Evolutionary conservation across 1,139 yeast species (phyloP).

Genomic region (Groenewaldozyma auringiensis): DNA sequence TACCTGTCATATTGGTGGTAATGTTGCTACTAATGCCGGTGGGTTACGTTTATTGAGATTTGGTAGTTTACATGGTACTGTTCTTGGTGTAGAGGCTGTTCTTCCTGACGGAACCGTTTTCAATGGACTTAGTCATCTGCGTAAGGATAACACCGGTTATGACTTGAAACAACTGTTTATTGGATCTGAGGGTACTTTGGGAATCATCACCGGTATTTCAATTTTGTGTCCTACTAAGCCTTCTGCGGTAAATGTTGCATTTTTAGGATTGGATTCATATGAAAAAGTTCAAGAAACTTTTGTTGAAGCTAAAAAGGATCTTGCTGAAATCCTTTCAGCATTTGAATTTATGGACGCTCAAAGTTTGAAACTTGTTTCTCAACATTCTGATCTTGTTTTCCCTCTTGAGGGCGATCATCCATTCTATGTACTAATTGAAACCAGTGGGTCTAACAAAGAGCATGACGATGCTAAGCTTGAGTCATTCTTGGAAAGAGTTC

Average conservation of each 20-base stretch:
- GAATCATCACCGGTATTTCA: constrained; percentile 84
- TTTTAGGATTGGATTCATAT: constrained; percentile 73
- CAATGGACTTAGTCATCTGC: constrained; percentile 69
- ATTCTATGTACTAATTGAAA: constrained; percentile 84
- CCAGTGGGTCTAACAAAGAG: constrained; percentile 85
- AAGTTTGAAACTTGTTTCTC: constrained; percentile 61
- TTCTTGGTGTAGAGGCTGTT: constrained; percentile 86
- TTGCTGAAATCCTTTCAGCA: constrained; percentile 82
- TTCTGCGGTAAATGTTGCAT: constrained; percentile 77
- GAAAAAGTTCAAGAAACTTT: constrained; percentile 79
- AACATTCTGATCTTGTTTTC: constrained; percentile 42
- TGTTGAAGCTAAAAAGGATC: constrained; percentile 66
- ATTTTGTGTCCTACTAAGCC: constrained; percentile 92
- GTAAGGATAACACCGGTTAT: constrained; percentile 93
- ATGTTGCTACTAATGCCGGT: constrained; percentile 94
- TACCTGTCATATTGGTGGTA: constrained; percentile 93
- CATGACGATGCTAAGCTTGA: constrained; percentile 48
- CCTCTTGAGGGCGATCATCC: constrained; percentile 79
- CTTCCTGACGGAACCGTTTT: constrained; percentile 81
- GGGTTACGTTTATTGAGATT: constrained; percentile 82
- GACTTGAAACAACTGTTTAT: constrained; percentile 87
- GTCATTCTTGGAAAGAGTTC: constrained; percentile 67
- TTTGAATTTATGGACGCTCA: constrained; percentile 89
- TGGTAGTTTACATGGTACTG: constrained; percentile 90
- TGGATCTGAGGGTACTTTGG: constrained; percentile 90